These are phyloP conservation scores for Suillus spraguei DNA, from an alignment of 768 basidiomycete genomes.

Conservation along the genomic window DNA sequence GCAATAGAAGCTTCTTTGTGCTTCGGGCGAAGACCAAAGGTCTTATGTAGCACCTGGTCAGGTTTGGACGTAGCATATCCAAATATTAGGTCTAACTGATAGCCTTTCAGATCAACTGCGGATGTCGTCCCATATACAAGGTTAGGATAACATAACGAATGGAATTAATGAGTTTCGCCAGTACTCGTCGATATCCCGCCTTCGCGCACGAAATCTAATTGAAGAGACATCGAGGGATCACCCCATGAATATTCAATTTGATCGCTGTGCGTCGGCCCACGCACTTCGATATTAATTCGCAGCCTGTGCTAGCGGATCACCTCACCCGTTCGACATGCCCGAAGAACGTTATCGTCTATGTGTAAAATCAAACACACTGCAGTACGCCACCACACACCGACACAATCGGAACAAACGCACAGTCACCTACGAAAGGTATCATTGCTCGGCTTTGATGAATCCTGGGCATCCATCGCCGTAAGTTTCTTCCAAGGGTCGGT, in stretches of 20 bases:
- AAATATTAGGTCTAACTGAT: not conserved
- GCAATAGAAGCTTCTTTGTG: not conserved
- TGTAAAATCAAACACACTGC: not conserved
- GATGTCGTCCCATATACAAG: not conserved
- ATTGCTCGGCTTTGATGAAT: not conserved
- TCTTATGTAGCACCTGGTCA: not conserved
- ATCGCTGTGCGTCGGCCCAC: not conserved
- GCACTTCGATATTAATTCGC: not conserved
- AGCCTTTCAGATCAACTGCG: not conserved
- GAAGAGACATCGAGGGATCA: not conserved
- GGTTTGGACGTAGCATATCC: not conserved
- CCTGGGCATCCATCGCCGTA: conserved; percentile 1
- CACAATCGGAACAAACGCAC: not conserved
- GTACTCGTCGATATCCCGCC: not conserved
- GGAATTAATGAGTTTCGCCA: not conserved
- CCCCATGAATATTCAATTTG: not conserved
- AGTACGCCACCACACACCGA: not conserved
- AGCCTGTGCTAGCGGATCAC: not conserved
- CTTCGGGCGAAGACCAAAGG: not conserved
- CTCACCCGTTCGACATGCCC: not conserved
- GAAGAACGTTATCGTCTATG: not conserved
- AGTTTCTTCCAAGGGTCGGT: not conserved
- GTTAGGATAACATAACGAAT: not conserved
- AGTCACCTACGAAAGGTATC: not conserved
- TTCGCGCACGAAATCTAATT: not conserved